These are phyloP conservation scores for Endogone sp. DNA, from an alignment of 192 early-diverging fungal species.

Conservation along the genomic window DNA sequence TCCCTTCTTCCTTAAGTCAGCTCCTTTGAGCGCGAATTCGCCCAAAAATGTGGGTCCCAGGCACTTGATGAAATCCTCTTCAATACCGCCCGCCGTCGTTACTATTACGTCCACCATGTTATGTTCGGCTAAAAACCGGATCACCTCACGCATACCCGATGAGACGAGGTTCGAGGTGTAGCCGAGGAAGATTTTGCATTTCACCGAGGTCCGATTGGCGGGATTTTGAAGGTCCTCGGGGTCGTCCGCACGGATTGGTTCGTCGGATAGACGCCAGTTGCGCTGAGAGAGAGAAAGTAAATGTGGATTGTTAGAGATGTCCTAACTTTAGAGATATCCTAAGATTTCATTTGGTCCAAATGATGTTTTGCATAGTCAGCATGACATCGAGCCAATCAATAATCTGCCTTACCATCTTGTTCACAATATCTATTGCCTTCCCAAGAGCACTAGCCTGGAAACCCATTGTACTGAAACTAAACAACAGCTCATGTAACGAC, in stretches of 20 bases:
- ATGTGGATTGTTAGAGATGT: conserved; percentile 3
- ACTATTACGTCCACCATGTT: conserved; percentile 87
- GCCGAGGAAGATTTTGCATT: conserved; percentile 97
- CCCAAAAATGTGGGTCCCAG: conserved; percentile 86
- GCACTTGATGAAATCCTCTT: conserved; percentile 99
- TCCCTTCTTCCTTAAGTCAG: conserved; percentile 78
- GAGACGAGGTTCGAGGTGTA: conserved; percentile 99
- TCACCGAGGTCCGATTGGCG: conserved; percentile 55
- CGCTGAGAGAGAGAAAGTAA: conserved; percentile 33
- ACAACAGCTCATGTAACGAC: conserved; percentile 68
- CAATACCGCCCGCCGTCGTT: conserved; percentile 91
- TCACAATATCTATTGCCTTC: conserved; percentile 86
- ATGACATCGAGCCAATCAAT: too few relatives aligned
- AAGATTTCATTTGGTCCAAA: too few relatives aligned
- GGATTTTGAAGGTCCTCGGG: conserved; percentile 57
- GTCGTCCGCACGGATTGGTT: conserved; percentile 65
- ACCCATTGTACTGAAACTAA: conserved; percentile 73
- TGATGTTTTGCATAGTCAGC: too few relatives aligned
- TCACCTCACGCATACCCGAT: conserved; percentile 87
- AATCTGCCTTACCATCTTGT: conserved; percentile 70
- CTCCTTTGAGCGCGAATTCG: conserved; percentile 71
- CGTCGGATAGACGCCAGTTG: conserved; percentile 83
- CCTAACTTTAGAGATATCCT: too few relatives aligned
- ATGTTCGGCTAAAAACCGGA: conserved; percentile 89
- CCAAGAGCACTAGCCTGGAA: conserved; percentile 93